Base-by-base conservation (phyloP, 768 basidiomycete species). In the Auricularia heimuer region DNA sequence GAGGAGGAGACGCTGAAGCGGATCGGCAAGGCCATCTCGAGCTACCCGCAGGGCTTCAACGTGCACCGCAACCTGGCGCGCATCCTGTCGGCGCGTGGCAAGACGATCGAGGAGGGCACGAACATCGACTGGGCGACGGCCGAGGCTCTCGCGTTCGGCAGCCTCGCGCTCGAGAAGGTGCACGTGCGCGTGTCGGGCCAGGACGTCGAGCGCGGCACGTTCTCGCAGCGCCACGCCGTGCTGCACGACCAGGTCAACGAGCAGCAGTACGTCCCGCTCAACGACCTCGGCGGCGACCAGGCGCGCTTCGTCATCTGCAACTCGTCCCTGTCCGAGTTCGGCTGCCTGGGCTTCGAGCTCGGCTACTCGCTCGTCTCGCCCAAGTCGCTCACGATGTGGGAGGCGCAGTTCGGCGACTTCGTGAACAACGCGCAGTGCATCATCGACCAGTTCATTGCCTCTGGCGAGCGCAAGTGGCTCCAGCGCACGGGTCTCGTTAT, bases 41-140 rank as follows among this genome's bases (percentile, higher is more conserved):
- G 83, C 33, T 93, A 87, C 77, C 97, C 97, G 14, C 77, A 84
- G 58, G 87, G 86, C 67, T 98, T 98, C 80, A 84, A 78, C 29
- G 86, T 89, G 12, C 97, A 99, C 77, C 87, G 87, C 69, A 98
- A 98, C 77, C 88, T 98, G 63, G 90, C 90, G 2, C 89, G 97
- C 71, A 98, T 99, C 74, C 86, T 99, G 58, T 72, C 79, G 54
- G 86, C 83, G 11, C 89, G 97, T 65, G 95, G 93, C 24, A 93
- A 94, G 82, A 86, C 89, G 0, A 87, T 98, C 14, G 87, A 92
- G 70, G 94, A 98, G 67, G 97, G 94, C 62, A 80, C 74, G 64
- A 89, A 90, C 77, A 96, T 98, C 70, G 97, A 99, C 76, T 98
- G 94, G 94, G 90, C 96, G 2, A 99, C 96, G 24, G 96, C 97